Conservation (phyloP, 257 asterid species). For the Lavandula angustifolia region DNA sequence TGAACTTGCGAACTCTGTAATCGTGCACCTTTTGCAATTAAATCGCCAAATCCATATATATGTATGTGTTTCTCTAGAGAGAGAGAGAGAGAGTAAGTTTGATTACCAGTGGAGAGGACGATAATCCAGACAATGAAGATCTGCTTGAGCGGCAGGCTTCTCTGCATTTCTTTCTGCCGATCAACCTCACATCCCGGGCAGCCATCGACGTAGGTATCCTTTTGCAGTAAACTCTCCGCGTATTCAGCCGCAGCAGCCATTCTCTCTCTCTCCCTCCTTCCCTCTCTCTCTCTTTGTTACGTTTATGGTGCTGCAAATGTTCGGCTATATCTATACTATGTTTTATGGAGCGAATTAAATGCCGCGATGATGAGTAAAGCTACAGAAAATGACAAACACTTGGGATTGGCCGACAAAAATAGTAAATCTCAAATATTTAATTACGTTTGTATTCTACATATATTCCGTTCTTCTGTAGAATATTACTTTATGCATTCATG, state of each 20-base stretch:
- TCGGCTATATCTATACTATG: no score
- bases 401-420: no score
- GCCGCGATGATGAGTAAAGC: no score
- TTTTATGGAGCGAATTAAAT: no score
- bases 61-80: background rate
- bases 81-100: background rate
- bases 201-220: constrained; percentile 41
- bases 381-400: no score
- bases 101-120: constrained; percentile 52
- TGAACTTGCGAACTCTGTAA: no score
- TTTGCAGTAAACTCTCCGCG: constrained; percentile 38
- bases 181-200: constrained; percentile 68
- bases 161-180: constrained; percentile 36
- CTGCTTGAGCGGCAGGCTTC: constrained; percentile 54
- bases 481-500: no score
- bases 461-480: no score
- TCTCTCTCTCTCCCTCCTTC: background rate
- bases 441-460: no score
- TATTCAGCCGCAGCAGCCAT: constrained; percentile 35
- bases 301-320: no score
- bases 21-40: no score
- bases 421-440: background rate
- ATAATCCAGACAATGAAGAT: constrained; percentile 49
- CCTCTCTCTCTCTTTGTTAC: background rate
- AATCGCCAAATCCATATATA: background rate